phyloP scores from a whole-genome alignment of 192 early-diverging fungal genomes.

The Chytriomyces confervae region DNA sequence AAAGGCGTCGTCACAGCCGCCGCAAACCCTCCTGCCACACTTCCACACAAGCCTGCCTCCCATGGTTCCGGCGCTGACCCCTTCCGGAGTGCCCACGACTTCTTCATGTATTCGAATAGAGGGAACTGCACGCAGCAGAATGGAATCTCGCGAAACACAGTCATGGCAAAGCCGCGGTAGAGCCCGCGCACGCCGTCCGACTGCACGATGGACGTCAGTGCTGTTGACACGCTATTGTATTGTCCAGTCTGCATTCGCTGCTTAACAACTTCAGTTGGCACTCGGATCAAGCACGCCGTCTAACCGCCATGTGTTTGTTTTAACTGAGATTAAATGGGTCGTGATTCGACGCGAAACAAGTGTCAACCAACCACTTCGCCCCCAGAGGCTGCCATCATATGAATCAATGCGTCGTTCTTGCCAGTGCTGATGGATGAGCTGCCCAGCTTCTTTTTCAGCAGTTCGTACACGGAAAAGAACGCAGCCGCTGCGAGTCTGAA shows the following conservation, averaged over 20 bases:
- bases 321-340: constrained; percentile 11
- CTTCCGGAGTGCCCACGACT: constrained; percentile 39
- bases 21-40: constrained; percentile 86
- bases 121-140: constrained; percentile 98
- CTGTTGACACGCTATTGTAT: constrained; percentile 44
- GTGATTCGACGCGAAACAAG: neutral
- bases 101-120: constrained; percentile 89
- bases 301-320: constrained; percentile 28
- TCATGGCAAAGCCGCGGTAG: constrained; percentile 90
- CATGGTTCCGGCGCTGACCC: constrained; percentile 66
- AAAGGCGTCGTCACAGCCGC: constrained; percentile 92
- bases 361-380: constrained; percentile 80
- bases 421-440: constrained; percentile 41
- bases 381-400: constrained; percentile 87
- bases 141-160: constrained; percentile 94
- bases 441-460: constrained; percentile 65
- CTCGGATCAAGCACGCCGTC: constrained; percentile 88
- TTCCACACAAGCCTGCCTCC: constrained; percentile 87
- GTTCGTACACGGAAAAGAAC: constrained; percentile 95
- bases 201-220: constrained; percentile 67
- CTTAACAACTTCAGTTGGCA: constrained; percentile 96
- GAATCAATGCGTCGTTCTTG: constrained; percentile 68
- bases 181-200: constrained; percentile 83
- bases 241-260: constrained; percentile 89
- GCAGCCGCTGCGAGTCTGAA: constrained; percentile 50